Evolutionary conservation across 2,329 filamentous ascomycete species (phyloP).

Genomic region (Colletotrichum sp.): DNA sequence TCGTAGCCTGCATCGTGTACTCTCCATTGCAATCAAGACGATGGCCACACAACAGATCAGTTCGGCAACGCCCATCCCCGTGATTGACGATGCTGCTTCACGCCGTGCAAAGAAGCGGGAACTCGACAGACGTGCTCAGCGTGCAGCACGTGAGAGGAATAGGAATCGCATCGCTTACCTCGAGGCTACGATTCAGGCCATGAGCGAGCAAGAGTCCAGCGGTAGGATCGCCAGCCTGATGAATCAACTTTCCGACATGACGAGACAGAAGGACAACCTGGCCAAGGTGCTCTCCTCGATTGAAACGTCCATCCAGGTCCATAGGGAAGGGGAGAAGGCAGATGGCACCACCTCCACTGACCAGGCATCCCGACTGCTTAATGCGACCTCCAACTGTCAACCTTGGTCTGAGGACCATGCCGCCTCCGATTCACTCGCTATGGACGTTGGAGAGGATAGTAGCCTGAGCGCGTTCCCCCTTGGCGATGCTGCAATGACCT

Average conservation of each 20-base stretch:
- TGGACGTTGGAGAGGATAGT: neutral
- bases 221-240: conserved; percentile 25
- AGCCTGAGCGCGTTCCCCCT: neutral
- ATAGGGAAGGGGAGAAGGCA: neutral
- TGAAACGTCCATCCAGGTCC: neutral
- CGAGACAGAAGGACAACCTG: conserved; percentile 24
- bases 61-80: neutral
- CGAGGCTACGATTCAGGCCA: conserved; percentile 26
- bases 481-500: neutral
- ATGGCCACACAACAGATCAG: neutral
- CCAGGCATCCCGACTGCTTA: neutral
- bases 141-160: conserved; percentile 30
- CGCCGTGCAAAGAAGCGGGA: conserved; percentile 30
- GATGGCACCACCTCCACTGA: neutral
- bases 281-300: neutral
- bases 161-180: conserved; percentile 31
- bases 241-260: conserved; percentile 26
- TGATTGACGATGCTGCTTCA: neutral
- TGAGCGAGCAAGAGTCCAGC: conserved; percentile 25
- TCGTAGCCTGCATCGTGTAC: neutral
- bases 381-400: neutral
- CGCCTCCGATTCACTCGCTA: neutral
- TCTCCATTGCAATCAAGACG: fast-evolving
- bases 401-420: neutral
- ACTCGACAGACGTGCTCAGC: conserved; percentile 31